Evolutionary conservation across 1,284 basidiomycete genomes (phyloP), one percentile per base, ranked within the genome.

Genomic region (Rugiboletus extremiorientalis): DNA sequence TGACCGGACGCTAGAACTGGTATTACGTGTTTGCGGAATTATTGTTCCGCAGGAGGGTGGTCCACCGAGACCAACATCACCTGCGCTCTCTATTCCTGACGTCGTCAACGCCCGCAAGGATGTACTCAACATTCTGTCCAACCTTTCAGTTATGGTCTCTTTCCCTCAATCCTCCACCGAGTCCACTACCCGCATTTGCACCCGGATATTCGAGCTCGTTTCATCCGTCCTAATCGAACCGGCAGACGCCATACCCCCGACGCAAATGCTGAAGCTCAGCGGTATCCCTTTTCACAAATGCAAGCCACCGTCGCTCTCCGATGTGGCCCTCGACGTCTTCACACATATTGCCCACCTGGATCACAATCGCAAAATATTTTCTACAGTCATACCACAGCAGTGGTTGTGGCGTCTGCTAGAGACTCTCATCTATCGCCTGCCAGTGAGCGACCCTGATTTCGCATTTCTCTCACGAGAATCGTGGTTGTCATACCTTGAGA

Each of bases 271-370:
- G 30, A 78, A 86, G 60, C 74, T 82, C 38, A 72, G 73, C 47
- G 84, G 84, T 9, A 63, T 77, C 16, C 74, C 77, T 23, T 72
- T 76, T 23, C 73, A 66, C 52, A 72, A 74, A 22, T 75, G 75
- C 53, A 81, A 76, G 63, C 84, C 85, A 28, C 85, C 90, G 1
- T 74, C 80, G 45, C 77, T 89, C 54, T 79, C 86, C 36, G 92
- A 94, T 61, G 72, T 85, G 37, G 92, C 94, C 11, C 77, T 98
- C 51, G 92, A 97, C 62, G 86, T 88, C 2, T 90, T 96, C 64
- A 88, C 90, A 16, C 83, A 86, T 43, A 75, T 97, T 54, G 83
- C 86, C 28, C 85, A 91, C 50, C 77, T 80, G 10, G 96, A 99
- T 72, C 75, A 78, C 40, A 97, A 95, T 69, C 89, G 96, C 23